These are phyloP conservation scores for Draba incana DNA, from an alignment of 345 rosid species.

Conservation along the genomic window DNA sequence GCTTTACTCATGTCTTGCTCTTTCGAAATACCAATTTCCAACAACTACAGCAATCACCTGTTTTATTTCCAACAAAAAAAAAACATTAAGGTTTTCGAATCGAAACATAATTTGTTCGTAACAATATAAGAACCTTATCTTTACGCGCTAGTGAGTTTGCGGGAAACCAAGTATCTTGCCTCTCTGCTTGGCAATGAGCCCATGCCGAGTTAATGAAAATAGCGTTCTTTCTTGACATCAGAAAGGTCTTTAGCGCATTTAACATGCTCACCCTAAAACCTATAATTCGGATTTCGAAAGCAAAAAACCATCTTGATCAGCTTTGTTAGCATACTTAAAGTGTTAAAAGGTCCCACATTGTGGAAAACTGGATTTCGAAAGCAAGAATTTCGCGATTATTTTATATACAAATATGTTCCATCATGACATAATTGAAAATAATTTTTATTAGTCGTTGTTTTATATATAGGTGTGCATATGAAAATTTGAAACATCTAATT, in stretches of 20 bases:
- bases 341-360: too few relatives aligned
- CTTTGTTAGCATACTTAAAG: neutral
- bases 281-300: conserved; percentile 1
- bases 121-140: conserved; percentile 14
- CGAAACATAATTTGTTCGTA: neutral
- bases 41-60: conserved; percentile 83
- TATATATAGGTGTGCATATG: too few relatives aligned
- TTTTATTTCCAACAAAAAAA: conserved; percentile 26
- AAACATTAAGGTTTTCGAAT: conserved; percentile 5
- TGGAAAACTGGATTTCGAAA: too few relatives aligned
- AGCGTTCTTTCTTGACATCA: conserved; percentile 26
- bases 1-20: conserved; percentile 49
- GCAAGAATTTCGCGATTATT: too few relatives aligned
- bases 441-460: too few relatives aligned
- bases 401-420: too few relatives aligned
- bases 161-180: conserved; percentile 32
- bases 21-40: conserved; percentile 88
- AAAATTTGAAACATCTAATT: too few relatives aligned
- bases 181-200: conserved; percentile 42
- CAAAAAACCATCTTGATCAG: conserved; percentile 16
- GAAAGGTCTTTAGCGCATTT: conserved; percentile 26
- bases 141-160: conserved; percentile 3
- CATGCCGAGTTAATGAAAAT: conserved; percentile 18
- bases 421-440: too few relatives aligned
- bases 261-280: conserved; percentile 37